phyloP scores from a whole-genome alignment of 2,329 filamentous ascomycete species.

The Pestalotiopsis sp. region DNA sequence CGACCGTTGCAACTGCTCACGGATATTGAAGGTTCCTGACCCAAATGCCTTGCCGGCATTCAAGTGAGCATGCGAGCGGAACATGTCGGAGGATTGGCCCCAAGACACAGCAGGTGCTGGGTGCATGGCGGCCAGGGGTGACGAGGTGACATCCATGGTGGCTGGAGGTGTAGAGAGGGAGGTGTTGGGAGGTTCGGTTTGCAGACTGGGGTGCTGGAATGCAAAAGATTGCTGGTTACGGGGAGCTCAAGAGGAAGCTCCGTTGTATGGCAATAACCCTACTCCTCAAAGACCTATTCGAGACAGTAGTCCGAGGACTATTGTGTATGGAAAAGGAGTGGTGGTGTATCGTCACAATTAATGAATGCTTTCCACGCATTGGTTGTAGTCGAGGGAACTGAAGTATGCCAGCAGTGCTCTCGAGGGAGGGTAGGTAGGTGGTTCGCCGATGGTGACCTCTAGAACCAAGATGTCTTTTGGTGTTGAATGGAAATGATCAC shows the following conservation, averaged over 20 bases:
- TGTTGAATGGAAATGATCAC: background rate
- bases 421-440: background rate
- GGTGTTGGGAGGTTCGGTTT: background rate
- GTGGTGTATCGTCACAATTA: slow-evolving; percentile 26
- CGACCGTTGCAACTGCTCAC: slow-evolving; percentile 68
- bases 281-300: slow-evolving; percentile 30
- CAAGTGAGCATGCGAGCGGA: slow-evolving; percentile 50
- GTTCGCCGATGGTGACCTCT: background rate
- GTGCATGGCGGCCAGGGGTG: slow-evolving; percentile 91
- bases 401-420: slow-evolving; percentile 5
- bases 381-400: slow-evolving; percentile 14
- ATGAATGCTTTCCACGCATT: slow-evolving; percentile 26
- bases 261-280: slow-evolving; percentile 30
- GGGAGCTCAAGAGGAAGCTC: slow-evolving; percentile 14
- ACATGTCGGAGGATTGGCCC: slow-evolving; percentile 55
- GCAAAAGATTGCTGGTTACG: slow-evolving; percentile 5
- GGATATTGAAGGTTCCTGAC: slow-evolving; percentile 74
- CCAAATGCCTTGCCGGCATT: slow-evolving; percentile 56
- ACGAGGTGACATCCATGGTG: slow-evolving; percentile 82
- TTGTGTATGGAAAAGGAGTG: slow-evolving; percentile 23
- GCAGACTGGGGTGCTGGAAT: slow-evolving; percentile 7
- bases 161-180: slow-evolving; percentile 7
- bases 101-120: slow-evolving; percentile 69
- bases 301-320: slow-evolving; percentile 23
- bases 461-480: background rate